Conservation (phyloP, 1,139 yeast species). For the Schwanniomyces etchellsii region DNA sequence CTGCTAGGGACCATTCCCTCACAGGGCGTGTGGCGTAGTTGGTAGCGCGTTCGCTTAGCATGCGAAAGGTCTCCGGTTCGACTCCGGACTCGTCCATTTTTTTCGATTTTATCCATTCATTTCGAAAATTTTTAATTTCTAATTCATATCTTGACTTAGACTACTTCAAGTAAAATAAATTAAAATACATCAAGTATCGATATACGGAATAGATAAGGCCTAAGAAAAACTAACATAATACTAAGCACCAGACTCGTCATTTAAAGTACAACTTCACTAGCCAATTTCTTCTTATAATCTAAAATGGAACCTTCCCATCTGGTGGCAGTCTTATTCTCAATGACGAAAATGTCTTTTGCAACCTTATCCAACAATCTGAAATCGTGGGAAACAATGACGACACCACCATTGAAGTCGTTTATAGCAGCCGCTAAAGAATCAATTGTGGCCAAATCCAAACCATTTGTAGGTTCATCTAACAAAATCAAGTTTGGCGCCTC, state of each 20-base stretch:
- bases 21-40: constrained; percentile 65
- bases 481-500: constrained; percentile 92
- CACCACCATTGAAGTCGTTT: constrained; percentile 93
- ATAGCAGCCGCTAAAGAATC: constrained; percentile 97
- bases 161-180: too few species aligned
- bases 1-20: constrained; percentile 68
- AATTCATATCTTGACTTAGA: too few species aligned
- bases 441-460: constrained; percentile 96
- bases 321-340: constrained; percentile 90
- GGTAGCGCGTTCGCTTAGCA: constrained; percentile 71
- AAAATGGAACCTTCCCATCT: constrained; percentile 93
- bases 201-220: background rate
- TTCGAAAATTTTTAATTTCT: too few species aligned
- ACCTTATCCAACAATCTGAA: constrained; percentile 96
- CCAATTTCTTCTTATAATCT: constrained; percentile 90
- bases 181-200: background rate
- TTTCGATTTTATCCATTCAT: constrained; percentile 20
- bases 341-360: constrained; percentile 94
- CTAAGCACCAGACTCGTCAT: background rate
- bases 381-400: constrained; percentile 97
- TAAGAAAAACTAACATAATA: too few species aligned
- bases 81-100: constrained; percentile 57
- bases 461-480: constrained; percentile 99
- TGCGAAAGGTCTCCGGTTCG: constrained; percentile 65
- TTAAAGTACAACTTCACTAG: constrained; percentile 75